These are phyloP conservation scores for Leishmania braziliensis DNA, from an alignment of 208 protist species.

Conservation along the genomic window DNA sequence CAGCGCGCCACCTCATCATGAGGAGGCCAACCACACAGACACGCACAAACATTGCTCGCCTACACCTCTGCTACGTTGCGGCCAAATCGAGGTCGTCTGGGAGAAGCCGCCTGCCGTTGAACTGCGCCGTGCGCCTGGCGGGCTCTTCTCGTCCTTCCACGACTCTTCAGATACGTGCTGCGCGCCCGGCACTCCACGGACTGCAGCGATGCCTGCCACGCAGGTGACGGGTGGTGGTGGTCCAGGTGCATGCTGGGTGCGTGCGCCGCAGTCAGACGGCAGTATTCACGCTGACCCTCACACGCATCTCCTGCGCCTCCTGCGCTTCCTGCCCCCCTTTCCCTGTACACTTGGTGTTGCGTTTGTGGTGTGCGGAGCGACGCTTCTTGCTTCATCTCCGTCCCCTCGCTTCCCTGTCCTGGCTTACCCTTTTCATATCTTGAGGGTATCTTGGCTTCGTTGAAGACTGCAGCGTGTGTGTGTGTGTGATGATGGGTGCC, in stretches of 20 bases:
- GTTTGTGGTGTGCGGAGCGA: not conserved
- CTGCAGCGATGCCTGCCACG: no score
- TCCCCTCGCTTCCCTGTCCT: not conserved
- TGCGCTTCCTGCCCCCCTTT: conserved; percentile 10
- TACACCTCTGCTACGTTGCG: not conserved
- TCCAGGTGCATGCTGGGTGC: not conserved
- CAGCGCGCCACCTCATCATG: not conserved
- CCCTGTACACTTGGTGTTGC: not conserved
- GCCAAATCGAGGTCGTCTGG: not conserved
- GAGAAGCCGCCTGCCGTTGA: not conserved
- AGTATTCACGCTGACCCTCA: not conserved
- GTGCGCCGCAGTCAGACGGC: not conserved
- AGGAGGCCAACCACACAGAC: not conserved
- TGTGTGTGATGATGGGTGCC: not conserved
- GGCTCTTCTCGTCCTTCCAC: not conserved
- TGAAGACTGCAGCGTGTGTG: not conserved
- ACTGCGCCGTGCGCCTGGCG: not conserved
- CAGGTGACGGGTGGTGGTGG: conserved; percentile 39
- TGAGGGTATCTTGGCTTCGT: not conserved
- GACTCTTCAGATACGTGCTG: not conserved
- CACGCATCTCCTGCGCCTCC: not conserved
- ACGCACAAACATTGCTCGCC: not conserved
- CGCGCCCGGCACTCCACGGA: not conserved
- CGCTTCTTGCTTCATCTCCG: not conserved
- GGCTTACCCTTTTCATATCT: not conserved